Evolutionary conservation across 163 green algal genomes (phyloP).

Genomic region (Scenedesmus sp.): DNA sequence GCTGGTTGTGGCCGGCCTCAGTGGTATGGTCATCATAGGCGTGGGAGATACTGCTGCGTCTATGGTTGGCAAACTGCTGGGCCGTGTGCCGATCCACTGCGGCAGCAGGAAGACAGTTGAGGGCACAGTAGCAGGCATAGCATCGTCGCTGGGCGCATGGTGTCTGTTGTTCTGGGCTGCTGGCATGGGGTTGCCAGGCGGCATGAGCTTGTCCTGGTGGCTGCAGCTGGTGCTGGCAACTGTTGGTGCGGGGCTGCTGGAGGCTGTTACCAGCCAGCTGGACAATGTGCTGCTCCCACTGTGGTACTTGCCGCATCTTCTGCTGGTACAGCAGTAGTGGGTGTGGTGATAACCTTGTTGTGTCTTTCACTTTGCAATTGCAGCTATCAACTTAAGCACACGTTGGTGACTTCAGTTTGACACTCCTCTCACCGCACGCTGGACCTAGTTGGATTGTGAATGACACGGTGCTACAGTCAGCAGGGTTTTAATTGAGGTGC

Average conservation of each 20-base stretch:
- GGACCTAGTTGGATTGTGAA: background rate
- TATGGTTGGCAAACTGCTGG: slow-evolving; percentile 70
- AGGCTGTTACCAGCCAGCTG: slow-evolving; percentile 77
- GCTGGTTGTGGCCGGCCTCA: slow-evolving; percentile 41
- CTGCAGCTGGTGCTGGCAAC: slow-evolving; percentile 61
- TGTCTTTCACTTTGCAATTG: background rate
- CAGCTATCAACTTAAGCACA: too few species aligned
- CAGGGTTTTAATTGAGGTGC: background rate
- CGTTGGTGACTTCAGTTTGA: background rate
- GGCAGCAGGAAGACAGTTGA: slow-evolving; percentile 83
- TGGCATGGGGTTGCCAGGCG: slow-evolving; percentile 5
- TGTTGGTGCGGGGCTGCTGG: slow-evolving; percentile 73
- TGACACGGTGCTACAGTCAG: background rate
- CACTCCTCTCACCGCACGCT: background rate
- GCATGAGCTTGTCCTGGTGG: slow-evolving; percentile 20
- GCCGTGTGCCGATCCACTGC: slow-evolving; percentile 63
- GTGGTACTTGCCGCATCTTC: slow-evolving; percentile 71
- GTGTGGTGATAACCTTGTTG: background rate
- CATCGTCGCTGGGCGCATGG: slow-evolving; percentile 66
- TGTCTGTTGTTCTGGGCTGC: slow-evolving; percentile 44
- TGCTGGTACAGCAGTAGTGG: slow-evolving; percentile 36
- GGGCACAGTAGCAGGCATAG: slow-evolving; percentile 71
- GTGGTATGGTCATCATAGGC: slow-evolving; percentile 67
- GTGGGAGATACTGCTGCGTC: slow-evolving; percentile 84
- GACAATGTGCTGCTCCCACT: slow-evolving; percentile 85